Evolutionary conservation across 176 grass and related monocot species (phyloP), one percentile per base, ranked within the genome.

Genomic region (Bonia amplexicaulis): DNA sequence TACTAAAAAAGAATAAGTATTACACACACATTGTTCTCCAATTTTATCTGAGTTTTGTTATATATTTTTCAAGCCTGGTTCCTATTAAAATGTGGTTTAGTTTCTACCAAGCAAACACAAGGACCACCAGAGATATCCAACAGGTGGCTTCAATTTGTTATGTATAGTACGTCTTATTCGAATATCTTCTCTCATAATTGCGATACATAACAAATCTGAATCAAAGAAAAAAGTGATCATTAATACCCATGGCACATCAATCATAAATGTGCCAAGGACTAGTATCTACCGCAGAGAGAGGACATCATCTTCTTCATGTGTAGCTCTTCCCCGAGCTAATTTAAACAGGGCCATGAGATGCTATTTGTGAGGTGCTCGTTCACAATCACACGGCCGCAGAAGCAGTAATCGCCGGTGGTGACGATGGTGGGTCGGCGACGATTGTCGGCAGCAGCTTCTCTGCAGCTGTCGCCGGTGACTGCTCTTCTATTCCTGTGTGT

Each of bases 401-500:
- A 22, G 14, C 26, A 71, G 19, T 0, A 31, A 83, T 31, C 73
- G 0, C 2, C 7, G 16, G 47, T 8, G 37, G 77, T 10, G 2
- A 54, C 42, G 73, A 88, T 88, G 79, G 72, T 49, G 6, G 33
- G 31, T 27, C 8, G 35, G 47, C 60, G 9, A 23, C 60, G 35
- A 75, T n/a, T 15, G 9, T 7, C 39, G 2, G 37, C 42, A 23
- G 62, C 10, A 19, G 27, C 71, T 49, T 79, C 41, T 61, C n/a
- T 37, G 13, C 41, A 71, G 6, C 54, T 39, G 66, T 54, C 22
- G 26, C 20, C 13, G 41, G 57, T 75, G 46, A 9, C 23, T 26
- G 22, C 29, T 62, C 40, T 87, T 79, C 46, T 87, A 8, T 71
- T 73, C 76, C 1, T 80, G 40, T 75, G 70, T 37, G 20, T 82